A percentile compares a stretch with the other conserved stretches of the same genome.
phyloP scores from a whole-genome alignment of 2,329 filamentous ascomycete species.

The Fusarium ambrosium region DNA sequence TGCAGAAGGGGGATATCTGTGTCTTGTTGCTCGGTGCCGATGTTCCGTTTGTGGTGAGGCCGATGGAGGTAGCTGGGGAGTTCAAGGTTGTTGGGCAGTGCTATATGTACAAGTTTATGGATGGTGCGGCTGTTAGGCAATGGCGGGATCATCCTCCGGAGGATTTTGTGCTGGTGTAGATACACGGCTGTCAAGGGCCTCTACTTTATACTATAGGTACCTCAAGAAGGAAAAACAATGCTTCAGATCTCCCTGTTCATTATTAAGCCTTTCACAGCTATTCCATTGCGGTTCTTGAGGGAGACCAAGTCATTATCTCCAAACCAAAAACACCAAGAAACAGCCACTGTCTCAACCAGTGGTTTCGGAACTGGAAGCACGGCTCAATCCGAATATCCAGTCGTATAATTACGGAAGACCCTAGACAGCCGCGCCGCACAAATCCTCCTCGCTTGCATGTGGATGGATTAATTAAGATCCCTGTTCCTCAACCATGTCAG shows the following conservation, averaged over 20 bases:
- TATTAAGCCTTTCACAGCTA: background rate
- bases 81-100: slow-evolving; percentile 23
- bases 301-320: background rate
- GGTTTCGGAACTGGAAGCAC: background rate
- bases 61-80: background rate
- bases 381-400: background rate
- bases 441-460: background rate
- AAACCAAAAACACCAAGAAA: background rate
- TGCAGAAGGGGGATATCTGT: slow-evolving; percentile 5
- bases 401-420: background rate
- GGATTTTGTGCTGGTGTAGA: slow-evolving; percentile 1
- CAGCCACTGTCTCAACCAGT: background rate
- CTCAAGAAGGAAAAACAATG: background rate
- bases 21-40: slow-evolving; percentile 8
- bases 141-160: background rate
- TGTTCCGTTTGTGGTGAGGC: slow-evolving; percentile 16
- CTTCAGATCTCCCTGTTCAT: background rate
- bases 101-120: slow-evolving; percentile 21
- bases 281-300: background rate
- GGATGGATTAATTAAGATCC: background rate
- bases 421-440: background rate
- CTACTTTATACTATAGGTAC: background rate
- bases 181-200: too few species aligned
- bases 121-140: slow-evolving; percentile 1
- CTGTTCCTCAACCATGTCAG: background rate